Conservation (phyloP, 768 basidiomycete species). For the Rhodotorula diobovata region DNA sequence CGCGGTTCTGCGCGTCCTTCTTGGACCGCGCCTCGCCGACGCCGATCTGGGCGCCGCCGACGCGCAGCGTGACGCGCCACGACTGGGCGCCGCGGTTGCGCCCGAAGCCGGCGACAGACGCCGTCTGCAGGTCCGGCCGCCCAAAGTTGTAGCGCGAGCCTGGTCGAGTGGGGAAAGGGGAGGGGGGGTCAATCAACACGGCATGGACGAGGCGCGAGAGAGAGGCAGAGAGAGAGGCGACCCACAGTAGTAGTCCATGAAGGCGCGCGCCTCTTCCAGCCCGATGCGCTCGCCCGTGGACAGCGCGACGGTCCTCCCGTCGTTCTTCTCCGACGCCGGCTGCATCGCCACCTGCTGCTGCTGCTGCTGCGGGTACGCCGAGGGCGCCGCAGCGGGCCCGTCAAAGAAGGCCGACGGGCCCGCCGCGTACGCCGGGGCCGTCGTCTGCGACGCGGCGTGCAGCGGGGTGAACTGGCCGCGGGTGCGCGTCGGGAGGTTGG, state of each 20-base stretch:
- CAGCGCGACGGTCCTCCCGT: slow-evolving; percentile 49
- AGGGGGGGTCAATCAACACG: neutral
- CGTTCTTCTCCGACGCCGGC: slow-evolving; percentile 15
- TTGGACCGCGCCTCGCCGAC: slow-evolving; percentile 66
- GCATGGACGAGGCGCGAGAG: neutral
- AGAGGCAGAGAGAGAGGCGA: neutral
- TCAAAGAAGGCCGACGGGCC: slow-evolving; percentile 17
- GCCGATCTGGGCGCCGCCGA: slow-evolving; percentile 75
- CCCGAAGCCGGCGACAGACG: slow-evolving; percentile 38
- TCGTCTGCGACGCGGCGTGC: neutral
- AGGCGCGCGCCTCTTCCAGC: slow-evolving; percentile 71
- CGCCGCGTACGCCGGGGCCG: neutral
- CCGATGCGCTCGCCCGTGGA: slow-evolving; percentile 63
- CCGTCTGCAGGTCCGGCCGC: slow-evolving; percentile 28
- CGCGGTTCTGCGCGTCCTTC: slow-evolving; percentile 64
- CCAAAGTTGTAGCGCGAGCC: slow-evolving; percentile 33
- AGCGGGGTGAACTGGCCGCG: slow-evolving; percentile 8
- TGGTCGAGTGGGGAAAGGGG: neutral
- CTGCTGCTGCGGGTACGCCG: neutral
- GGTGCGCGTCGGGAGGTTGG: slow-evolving; percentile 35
- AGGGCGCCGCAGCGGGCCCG: slow-evolving; percentile 19
- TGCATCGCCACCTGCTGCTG: slow-evolving; percentile 3
- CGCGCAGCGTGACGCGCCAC: slow-evolving; percentile 73
- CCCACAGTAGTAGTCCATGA: slow-evolving; percentile 89
- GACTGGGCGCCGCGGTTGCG: slow-evolving; percentile 7